These are phyloP conservation scores for Solanum dulcamara DNA, from an alignment of 257 asterid genomes.

Conservation along the genomic window DNA sequence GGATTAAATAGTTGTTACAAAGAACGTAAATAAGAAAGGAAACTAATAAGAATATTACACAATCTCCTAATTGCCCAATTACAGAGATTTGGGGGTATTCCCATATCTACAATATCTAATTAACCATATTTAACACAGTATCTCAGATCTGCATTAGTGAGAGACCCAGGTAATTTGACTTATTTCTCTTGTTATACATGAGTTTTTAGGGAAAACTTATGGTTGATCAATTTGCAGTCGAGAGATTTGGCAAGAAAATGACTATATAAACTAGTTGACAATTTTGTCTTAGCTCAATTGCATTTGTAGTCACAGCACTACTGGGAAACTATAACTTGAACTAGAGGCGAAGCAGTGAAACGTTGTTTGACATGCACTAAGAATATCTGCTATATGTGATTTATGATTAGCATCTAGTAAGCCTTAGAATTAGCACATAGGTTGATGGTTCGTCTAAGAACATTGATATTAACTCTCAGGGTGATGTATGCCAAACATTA, in stretches of 20 bases:
- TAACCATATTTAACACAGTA: background rate
- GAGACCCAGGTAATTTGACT: background rate
- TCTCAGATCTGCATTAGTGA: background rate
- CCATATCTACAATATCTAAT: background rate
- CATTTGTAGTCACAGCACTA: background rate
- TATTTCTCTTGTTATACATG: background rate
- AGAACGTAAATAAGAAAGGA: background rate
- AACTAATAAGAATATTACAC: background rate
- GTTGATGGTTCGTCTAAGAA: background rate
- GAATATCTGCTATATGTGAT: background rate
- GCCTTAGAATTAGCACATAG: background rate
- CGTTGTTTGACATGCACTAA: background rate
- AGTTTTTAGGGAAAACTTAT: background rate
- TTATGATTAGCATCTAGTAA: background rate
- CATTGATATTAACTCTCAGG: background rate
- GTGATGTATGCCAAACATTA: background rate
- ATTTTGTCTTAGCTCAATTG: background rate
- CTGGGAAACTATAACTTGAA: background rate
- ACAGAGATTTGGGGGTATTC: background rate
- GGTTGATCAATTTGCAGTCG: background rate
- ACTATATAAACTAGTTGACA: background rate
- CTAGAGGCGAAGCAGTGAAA: background rate
- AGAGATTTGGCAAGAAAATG: background rate
- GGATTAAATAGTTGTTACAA: background rate
- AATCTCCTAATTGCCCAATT: background rate